Evolutionary conservation across 768 basidiomycete genomes (phyloP), one percentile per base, ranked within the genome.

Genomic region (Tephrocybe sp.): DNA sequence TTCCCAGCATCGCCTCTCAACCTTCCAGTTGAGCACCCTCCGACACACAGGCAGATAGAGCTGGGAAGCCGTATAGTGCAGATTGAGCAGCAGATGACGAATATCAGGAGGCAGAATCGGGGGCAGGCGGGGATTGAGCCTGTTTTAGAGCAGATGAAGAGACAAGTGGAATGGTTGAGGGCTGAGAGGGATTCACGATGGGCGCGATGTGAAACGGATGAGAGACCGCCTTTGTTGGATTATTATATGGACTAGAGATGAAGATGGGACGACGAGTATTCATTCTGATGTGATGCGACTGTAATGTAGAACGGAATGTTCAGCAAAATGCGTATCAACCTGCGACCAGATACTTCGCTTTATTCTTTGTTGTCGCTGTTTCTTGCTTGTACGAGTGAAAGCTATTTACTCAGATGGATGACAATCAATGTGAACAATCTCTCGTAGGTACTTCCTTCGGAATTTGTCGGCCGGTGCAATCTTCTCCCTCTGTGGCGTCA

Each of bases 91-190:
- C 45, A 44, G 47, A 59, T 59, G 39, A 17, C 39, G 22, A 41
- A 42, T 13, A 50, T 57, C 1, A 20, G 43, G 23, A 51, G 52
- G 30, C 57, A 49, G 35, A 49, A 49, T 23, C 42, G 47, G 1
- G 46, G 46, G 9, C 41, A 49, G 47, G 43, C 5, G 6, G 50
- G 49, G 17, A 38, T 52, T 30, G 30, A 32, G 13, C 14, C 20
- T 22, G 39, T 48, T 5, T 31, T 59, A 1, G 54, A 51, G 43
- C 49, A 56, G 31, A 51, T 55, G 42, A 34, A 39, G 43, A 45
- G 14, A 14, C 52, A 56, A 52, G 54, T 51, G 22, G 49, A 56
- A 38, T 59, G 52, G 58, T 43, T 59, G 30, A 42, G 38, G 31
- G 32, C 22, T 0, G 42, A 54, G 39, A 34, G 49, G 30, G 34